Base-by-base conservation (phyloP, 495 filamentous ascomycete species). In the Annulohypoxylon bovei region DNA sequence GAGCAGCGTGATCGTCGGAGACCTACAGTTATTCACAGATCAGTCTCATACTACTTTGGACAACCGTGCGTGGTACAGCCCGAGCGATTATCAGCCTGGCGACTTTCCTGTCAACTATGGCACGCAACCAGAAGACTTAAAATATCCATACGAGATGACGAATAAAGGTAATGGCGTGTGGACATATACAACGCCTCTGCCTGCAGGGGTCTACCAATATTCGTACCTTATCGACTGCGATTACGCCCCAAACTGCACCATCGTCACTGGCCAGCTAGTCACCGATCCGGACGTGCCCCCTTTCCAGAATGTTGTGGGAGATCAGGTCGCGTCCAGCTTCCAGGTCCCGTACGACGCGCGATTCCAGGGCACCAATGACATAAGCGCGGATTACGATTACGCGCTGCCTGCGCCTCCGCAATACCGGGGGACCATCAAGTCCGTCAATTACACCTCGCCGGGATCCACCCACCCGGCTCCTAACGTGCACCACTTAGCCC, bases 251-350 rank as follows among this genome's bases (percentile, higher is more conserved):
- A 73, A 74, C 64, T 78, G 76, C 68, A 75, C 56, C 67, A 76
- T 78, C 58, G 76, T 70, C 18, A 75, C 76, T 1, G 76, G 76
- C 57, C 72, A 78, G 53, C 71, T 77, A 14, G 76, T 78, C 53
- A 68, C 72, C 62, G 76, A 78, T 50, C 76, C 76, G 2, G 76
- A 78, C 25, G 46, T 75, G 27, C 74, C 67, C 11, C 76, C 76
- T 14, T 78, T 78, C 39, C 44, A 68, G 37, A 78, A 78, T 30
- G 76, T 78, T 11, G 49, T 47, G 3, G 76, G 76, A 2, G 76
- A 78, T 30, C 74, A 76, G 28, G 72, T 78, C 7, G 58, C 74
- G 18, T 78, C 76, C n/a, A 78, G 65, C 65, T 78, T 78, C 72
- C 76, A 78, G 33, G 76, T 78, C n/a, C 76, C 76, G 37, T 78